These are phyloP conservation scores for Thinopyrum elongatum DNA, from an alignment of 176 grass and related monocot species.

Conservation along the genomic window DNA sequence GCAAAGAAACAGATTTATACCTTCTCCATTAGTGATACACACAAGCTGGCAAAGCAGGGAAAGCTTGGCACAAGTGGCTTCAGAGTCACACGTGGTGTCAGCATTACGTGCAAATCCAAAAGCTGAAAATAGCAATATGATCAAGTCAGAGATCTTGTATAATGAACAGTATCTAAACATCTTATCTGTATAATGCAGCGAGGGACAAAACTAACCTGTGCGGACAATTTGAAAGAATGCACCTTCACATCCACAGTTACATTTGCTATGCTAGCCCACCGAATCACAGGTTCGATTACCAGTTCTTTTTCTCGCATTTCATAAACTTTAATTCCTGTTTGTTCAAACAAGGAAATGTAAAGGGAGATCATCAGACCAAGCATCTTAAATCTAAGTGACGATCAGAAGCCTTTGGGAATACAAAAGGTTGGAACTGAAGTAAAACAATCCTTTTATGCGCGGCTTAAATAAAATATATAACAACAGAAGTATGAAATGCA, in stretches of 20 bases:
- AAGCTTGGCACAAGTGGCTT: slow-evolving; percentile 97
- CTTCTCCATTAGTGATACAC: slow-evolving; percentile 87
- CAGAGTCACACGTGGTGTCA: slow-evolving; percentile 74
- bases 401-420: slow-evolving; percentile 9
- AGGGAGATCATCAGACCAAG: background rate
- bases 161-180: background rate
- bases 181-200: background rate
- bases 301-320: slow-evolving; percentile 87
- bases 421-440: background rate
- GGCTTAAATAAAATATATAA: background rate
- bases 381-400: background rate
- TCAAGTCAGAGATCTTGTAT: slow-evolving; percentile 4
- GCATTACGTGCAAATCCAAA: slow-evolving; percentile 62
- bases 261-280: slow-evolving; percentile 78
- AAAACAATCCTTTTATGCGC: background rate
- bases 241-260: slow-evolving; percentile 56
- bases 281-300: slow-evolving; percentile 84
- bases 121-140: slow-evolving; percentile 53
- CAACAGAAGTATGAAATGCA: background rate
- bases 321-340: slow-evolving; percentile 86
- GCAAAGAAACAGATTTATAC: slow-evolving; percentile 22
- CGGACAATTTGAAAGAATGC: slow-evolving; percentile 50
- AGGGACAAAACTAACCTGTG: slow-evolving; percentile 53
- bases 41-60: slow-evolving; percentile 76
- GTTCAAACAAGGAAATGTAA: background rate